phyloP scores from a whole-genome alignment of 805 yeast genomes.

The Starmerella vaccinii region DNA sequence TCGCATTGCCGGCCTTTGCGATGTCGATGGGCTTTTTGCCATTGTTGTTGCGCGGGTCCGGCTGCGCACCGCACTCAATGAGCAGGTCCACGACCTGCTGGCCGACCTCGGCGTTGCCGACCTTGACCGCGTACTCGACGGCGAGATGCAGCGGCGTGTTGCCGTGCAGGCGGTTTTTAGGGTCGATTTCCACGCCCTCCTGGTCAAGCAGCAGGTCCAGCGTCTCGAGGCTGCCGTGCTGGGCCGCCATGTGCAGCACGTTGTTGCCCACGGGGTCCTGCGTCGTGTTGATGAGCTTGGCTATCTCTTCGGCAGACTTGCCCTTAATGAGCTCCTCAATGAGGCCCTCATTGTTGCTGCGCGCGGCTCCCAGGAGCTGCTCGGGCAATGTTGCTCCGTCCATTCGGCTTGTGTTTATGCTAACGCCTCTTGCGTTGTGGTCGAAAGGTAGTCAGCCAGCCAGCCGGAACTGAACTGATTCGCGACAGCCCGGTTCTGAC shows the following conservation, averaged over 20 bases:
- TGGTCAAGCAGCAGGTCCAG: conserved; percentile 72
- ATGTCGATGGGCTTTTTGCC: conserved; percentile 71
- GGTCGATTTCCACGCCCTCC: conserved; percentile 86
- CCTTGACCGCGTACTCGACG: conserved; percentile 49
- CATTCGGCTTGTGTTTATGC: conserved; percentile 8
- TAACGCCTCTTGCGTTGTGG: background rate
- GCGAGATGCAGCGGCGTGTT: conserved; percentile 88
- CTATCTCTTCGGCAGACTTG: conserved; percentile 27
- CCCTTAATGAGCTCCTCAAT: conserved; percentile 46
- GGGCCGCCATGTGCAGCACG: conserved; percentile 71
- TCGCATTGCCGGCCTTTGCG: conserved; percentile 38
- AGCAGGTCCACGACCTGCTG: conserved; percentile 50
- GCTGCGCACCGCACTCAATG: conserved; percentile 86
- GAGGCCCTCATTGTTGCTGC: conserved; percentile 78
- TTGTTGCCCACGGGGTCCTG: conserved; percentile 70
- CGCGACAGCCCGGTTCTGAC: too few relatives aligned
- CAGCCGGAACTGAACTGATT: too few relatives aligned
- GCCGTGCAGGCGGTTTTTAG: conserved; percentile 56
- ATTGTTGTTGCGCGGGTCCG: conserved; percentile 42
- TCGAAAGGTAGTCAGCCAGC: too few relatives aligned
- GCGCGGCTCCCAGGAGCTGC: conserved; percentile 75
- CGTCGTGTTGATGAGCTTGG: conserved; percentile 54
- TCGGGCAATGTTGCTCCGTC: conserved; percentile 71
- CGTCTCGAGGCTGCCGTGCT: conserved; percentile 72
- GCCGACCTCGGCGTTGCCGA: conserved; percentile 78